Base-by-base conservation (phyloP, 805 yeast genomes). In the Wickerhamomyces queroliae region DNA sequence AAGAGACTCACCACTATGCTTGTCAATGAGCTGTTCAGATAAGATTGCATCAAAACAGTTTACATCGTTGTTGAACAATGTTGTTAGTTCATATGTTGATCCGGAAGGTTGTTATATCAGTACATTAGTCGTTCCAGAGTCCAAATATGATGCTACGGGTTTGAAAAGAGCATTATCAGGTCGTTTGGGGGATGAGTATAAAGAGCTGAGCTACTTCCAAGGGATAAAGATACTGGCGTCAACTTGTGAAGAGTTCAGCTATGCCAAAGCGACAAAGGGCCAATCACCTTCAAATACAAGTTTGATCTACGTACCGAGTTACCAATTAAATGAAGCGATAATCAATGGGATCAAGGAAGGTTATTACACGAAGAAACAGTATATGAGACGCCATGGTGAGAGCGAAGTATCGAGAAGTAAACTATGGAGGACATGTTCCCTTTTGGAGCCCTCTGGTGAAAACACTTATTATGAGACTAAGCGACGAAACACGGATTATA, bases 21-120 rank as follows among this genome's bases (percentile, higher is more conserved):
- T 73, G 36, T 84, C 95, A 23, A 91, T 89, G 57, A 86, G 96
- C 1, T 91, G 98, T 56, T 78, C 95, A 1, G 98, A 91, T 57
- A 91, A 91, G 52, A 58, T 91, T 20, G 70, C 85, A 32, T 38
- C 81, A 36, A 70, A 71, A 42, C 96, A 87, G 55, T 60, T 64
- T 26, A 64, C 67, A 0, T 83, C 88, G 0, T 36, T 82, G 3
- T 55, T 74, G 31, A 80, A 72, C 48, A 53, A 74, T 4, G 36
- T 72, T 7, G 70, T 74, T 2, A 63, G 68, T 28, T 43, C 38
- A 2, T 37, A 68, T 30, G 45, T 69, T 2, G 52, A 48, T 6
- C 58, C 65, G 0, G 52, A 55, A 0, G 65, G 66, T 5, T 52
- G 64, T 12, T 72, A 45, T 41, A 50, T 84, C 21, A 62, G 64